Evolutionary conservation across 2,329 filamentous ascomycete species (phyloP).

Genomic region (Ophiostoma australiae): DNA sequence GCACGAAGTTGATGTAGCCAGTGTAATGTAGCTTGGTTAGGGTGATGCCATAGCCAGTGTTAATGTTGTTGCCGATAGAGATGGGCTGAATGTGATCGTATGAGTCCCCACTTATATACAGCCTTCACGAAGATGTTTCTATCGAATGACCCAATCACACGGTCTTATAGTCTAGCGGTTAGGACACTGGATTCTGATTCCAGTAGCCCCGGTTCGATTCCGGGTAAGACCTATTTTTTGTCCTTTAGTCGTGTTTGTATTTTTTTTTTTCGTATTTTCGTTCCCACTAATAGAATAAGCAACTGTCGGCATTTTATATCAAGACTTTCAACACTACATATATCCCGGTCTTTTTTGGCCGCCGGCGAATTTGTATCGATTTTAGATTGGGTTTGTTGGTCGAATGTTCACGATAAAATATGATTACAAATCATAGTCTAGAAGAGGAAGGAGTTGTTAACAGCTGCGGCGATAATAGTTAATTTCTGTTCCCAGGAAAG

Average conservation of each 20-base stretch:
- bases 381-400: neutral
- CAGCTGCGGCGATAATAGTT: too few relatives aligned
- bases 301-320: neutral
- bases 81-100: too few relatives aligned
- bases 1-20: too few relatives aligned
- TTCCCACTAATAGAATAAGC: too few relatives aligned
- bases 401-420: neutral
- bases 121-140: neutral
- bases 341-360: neutral
- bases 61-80: too few relatives aligned
- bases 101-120: neutral
- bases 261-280: neutral
- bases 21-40: too few relatives aligned
- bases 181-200: constrained; percentile 18
- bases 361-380: neutral
- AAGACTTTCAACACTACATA: neutral
- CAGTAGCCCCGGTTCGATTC: constrained; percentile 14
- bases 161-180: constrained; percentile 17
- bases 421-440: neutral
- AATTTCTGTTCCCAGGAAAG: too few relatives aligned
- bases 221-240: constrained; percentile 14
- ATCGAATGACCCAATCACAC: neutral
- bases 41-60: too few relatives aligned
- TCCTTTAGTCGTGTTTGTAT: neutral
- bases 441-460: neutral